These are phyloP conservation scores for Asclepias syriaca DNA, from an alignment of 257 asterid genomes.

Conservation along the genomic window DNA sequence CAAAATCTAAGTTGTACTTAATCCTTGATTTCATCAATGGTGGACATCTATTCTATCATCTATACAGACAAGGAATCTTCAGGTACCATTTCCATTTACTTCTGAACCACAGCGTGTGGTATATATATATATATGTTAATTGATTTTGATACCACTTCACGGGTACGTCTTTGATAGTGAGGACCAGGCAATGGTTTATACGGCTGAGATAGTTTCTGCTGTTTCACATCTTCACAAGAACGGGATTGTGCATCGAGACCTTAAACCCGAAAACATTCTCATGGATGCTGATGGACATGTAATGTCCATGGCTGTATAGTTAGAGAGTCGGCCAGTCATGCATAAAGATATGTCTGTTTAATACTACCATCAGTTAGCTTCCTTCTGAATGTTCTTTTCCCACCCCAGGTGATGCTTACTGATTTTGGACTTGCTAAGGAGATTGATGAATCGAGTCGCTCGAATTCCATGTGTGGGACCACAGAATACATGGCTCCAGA, in stretches of 20 bases:
- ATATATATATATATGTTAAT: slow-evolving; percentile 7
- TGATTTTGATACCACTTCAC: slow-evolving; percentile 26
- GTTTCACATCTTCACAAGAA: slow-evolving; percentile 88
- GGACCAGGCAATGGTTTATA: slow-evolving; percentile 92
- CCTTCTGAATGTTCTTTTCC: slow-evolving; percentile 5
- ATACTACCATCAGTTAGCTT: background rate
- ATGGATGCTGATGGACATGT: slow-evolving; percentile 98
- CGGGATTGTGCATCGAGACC: slow-evolving; percentile 92
- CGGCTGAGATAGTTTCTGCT: slow-evolving; percentile 94
- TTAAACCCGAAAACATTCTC: slow-evolving; percentile 95
- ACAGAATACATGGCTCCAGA: slow-evolving; percentile 98
- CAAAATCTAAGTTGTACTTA: slow-evolving; percentile 76
- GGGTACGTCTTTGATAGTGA: slow-evolving; percentile 52
- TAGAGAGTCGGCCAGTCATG: slow-evolving; percentile 14
- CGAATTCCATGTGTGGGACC: slow-evolving; percentile 91
- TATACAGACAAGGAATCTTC: slow-evolving; percentile 90
- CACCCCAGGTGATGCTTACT: slow-evolving; percentile 73
- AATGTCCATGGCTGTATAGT: slow-evolving; percentile 22
- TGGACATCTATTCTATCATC: slow-evolving; percentile 97
- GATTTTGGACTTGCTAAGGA: slow-evolving; percentile 95
- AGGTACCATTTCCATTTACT: slow-evolving; percentile 40
- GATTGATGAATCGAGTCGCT: slow-evolving; percentile 78
- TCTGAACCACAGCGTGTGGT: slow-evolving; percentile 3
- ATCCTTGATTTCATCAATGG: slow-evolving; percentile 88
- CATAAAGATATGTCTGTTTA: background rate